Evolutionary conservation across 2,329 filamentous ascomycete species (phyloP).

Genomic region (Colletotrichum sp.): DNA sequence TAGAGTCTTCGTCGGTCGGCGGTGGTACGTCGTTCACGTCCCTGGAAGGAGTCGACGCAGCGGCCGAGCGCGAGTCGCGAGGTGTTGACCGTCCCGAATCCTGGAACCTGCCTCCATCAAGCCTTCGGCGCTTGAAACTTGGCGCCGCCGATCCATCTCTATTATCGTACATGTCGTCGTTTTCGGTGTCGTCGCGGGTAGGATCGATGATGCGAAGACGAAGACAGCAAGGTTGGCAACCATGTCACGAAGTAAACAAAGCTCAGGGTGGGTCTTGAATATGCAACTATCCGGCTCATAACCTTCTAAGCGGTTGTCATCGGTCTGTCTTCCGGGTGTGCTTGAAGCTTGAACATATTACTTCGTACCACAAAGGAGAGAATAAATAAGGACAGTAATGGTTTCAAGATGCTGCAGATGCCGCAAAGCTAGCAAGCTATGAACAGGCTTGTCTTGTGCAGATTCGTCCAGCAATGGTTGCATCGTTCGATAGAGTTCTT

Average conservation of each 20-base stretch:
- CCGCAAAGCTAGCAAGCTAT: neutral
- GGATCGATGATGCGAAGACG: neutral
- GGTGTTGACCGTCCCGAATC: conserved; percentile 42
- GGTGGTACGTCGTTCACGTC: conserved; percentile 58
- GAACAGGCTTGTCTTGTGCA: neutral
- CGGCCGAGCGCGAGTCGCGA: conserved; percentile 42
- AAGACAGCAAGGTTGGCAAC: neutral
- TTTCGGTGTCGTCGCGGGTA: neutral
- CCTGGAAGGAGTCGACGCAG: conserved; percentile 34
- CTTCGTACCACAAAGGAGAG: too few relatives aligned
- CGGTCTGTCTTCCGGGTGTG: neutral
- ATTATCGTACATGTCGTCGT: conserved; percentile 32
- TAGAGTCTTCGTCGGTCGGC: conserved; percentile 71
- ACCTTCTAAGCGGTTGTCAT: neutral
- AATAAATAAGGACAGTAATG: too few relatives aligned
- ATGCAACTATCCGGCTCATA: neutral
- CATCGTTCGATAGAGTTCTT: neutral
- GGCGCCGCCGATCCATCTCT: conserved; percentile 30
- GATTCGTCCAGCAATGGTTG: neutral
- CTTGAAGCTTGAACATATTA: neutral
- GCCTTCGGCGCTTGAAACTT: conserved; percentile 69
- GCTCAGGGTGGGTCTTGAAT: neutral
- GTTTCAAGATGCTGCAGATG: neutral
- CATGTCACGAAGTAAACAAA: neutral
- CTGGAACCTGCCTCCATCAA: conserved; percentile 52